Evolutionary conservation across 2,329 filamentous ascomycete genomes (phyloP), one percentile per base, ranked within the genome.

Genomic region (Huntiella bhutanensis): DNA sequence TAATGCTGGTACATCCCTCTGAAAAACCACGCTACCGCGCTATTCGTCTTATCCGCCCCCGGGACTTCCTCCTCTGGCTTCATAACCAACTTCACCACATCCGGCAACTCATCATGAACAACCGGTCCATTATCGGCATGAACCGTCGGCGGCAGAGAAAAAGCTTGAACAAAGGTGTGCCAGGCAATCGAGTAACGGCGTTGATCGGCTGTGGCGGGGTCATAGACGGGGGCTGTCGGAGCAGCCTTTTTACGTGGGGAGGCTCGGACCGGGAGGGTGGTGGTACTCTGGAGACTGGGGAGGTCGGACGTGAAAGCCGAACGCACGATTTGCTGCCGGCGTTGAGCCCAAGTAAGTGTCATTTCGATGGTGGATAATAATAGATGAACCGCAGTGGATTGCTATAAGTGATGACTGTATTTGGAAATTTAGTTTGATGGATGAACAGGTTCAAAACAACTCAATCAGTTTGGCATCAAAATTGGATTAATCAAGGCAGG

Each of bases 1-100:
- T 77, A 78, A 57, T 80, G 75, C 50, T 67, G 64, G 36, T 73
- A 66, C 37, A 74, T 71, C 58, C 79, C 74, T 47, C 71, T 67
- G 17, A 68, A 69, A 55, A 78, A 71, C 75, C 75, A 80, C 19
- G 63, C 57, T 19, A 77, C 53, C 35, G 79, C 60, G 53, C 77
- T 68, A 35, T 75, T 71, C 11, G 67, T 73, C 49, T 69, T 65
- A 10, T 57, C 53, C 13, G 73, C 71, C 5, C 62, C 58, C 28
- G 73, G 73, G 15, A 71, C 57, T 41, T 64, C 58, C 3, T 53
- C 54, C 42, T 56, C 51, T 39, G 73, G 67, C 46, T 71, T 58
- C 39, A 77, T 58, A 15, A 79, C 62, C 41, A 74, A 59, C n/a
- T 61, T 59, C 8, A 79, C 60, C 34, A 73, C 69, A 32, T 69